These are phyloP conservation scores for Leccinum variicolor DNA, from an alignment of 768 basidiomycete species.

Conservation along the genomic window DNA sequence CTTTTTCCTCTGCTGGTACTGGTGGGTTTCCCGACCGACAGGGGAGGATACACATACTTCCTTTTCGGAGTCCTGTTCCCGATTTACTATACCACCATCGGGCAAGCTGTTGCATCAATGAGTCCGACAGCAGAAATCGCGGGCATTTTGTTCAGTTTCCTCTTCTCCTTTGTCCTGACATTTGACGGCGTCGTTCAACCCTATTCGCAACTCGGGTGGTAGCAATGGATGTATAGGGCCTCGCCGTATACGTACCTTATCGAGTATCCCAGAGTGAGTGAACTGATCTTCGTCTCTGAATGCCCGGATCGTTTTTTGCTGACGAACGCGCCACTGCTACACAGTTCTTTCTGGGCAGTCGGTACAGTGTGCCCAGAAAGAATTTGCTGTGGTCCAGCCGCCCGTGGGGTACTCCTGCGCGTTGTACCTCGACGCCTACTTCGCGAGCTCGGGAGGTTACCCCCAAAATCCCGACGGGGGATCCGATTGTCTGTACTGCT, in stretches of 20 bases:
- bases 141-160: conserved; percentile 51
- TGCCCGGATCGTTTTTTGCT: not conserved
- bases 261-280: conserved; percentile 47
- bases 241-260: conserved; percentile 58
- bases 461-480: conserved; percentile 39
- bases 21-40: conserved; percentile 53
- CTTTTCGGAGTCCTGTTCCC: conserved; percentile 53
- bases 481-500: conserved; percentile 50
- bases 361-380: conserved; percentile 56
- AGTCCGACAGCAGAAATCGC: conserved; percentile 58
- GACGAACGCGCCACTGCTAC: not conserved
- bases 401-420: conserved; percentile 46
- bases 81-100: conserved; percentile 59
- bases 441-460: conserved; percentile 44
- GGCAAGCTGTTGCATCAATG: conserved; percentile 59
- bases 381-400: conserved; percentile 54
- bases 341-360: conserved; percentile 45
- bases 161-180: conserved; percentile 63
- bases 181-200: conserved; percentile 73
- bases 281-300: not conserved
- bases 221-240: conserved; percentile 65
- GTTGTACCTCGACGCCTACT: conserved; percentile 43
- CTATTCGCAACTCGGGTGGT: conserved; percentile 58
- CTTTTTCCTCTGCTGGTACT: conserved; percentile 68
- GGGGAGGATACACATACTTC: conserved; percentile 59